Conservation (phyloP, 768 basidiomycete species). For the Mycena galopus region DNA sequence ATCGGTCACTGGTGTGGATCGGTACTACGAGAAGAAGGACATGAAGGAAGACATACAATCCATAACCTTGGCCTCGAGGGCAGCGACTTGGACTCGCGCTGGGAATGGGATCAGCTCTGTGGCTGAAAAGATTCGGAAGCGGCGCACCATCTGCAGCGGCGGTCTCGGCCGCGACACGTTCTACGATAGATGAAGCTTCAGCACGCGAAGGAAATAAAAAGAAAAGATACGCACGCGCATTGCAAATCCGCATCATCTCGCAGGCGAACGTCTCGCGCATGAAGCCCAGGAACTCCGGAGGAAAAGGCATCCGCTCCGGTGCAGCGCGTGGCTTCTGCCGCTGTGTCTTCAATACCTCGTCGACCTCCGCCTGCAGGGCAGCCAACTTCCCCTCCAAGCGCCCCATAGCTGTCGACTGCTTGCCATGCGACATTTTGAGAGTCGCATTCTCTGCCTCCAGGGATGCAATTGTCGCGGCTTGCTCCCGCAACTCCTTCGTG, state of each 20-base stretch:
- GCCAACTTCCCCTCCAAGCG: constrained; percentile 2
- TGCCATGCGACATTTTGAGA: neutral
- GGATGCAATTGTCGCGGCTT: neutral
- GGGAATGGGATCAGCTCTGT: neutral
- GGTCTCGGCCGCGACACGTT: constrained; percentile 15
- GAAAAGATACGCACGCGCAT: constrained; percentile 11
- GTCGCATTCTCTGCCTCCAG: constrained; percentile 9
- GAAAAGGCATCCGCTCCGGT: constrained; percentile 10
- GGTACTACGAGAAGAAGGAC: neutral
- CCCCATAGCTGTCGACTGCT: neutral
- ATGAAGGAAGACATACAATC: neutral
- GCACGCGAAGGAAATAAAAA: neutral
- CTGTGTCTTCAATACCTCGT: neutral
- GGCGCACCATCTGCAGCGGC: neutral
- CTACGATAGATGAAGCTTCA: neutral
- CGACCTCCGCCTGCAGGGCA: neutral
- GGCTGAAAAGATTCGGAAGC: neutral
- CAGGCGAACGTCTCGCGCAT: constrained; percentile 21
- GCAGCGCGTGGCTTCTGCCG: neutral
- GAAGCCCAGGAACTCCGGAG: constrained; percentile 16
- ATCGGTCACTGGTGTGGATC: neutral
- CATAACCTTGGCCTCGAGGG: neutral
- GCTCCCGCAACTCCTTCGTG: constrained; percentile 6
- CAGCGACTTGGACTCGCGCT: neutral
- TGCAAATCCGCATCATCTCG: constrained; percentile 9